Evolutionary conservation across 768 basidiomycete species (phyloP).

Genomic region (Holtermannia corniformis): DNA sequence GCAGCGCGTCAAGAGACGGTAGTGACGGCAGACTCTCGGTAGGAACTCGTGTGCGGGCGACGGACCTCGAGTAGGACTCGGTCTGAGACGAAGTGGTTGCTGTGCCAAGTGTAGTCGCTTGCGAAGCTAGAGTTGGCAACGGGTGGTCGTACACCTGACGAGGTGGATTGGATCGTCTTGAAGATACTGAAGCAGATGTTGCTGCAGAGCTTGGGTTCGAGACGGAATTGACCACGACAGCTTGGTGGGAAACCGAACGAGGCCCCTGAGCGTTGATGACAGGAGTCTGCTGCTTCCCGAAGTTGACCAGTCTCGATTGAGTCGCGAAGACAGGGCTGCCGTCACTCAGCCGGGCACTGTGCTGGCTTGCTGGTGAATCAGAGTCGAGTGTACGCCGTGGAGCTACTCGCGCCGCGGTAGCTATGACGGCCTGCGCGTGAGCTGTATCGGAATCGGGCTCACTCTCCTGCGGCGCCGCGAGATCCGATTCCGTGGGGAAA

Average conservation of each 20-base stretch:
- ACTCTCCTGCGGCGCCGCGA: conserved; percentile 17
- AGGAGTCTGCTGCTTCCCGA: conserved; percentile 12
- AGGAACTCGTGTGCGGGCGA: conserved; percentile 10
- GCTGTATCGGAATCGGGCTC: conserved; percentile 13
- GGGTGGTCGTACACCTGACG: no score
- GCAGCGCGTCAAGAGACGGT: conserved; percentile 15
- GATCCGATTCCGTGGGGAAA: conserved; percentile 31
- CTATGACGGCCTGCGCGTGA: conserved; percentile 17
- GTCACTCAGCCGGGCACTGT: not conserved
- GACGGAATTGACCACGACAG: conserved; percentile 5
- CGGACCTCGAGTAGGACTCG: not conserved
- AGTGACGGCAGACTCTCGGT: conserved; percentile 19
- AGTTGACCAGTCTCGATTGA: conserved; percentile 14
- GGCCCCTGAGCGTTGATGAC: conserved; percentile 4
- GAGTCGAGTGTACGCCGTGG: conserved; percentile 26
- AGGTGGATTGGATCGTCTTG: no score
- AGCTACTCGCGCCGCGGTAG: conserved; percentile 22
- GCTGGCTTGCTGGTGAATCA: conserved; percentile 3
- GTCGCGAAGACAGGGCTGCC: conserved; percentile 13
- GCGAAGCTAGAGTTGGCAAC: no score
- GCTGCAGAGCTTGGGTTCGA: conserved; percentile 3
- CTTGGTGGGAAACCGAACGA: conserved; percentile 5
- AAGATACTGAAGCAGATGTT: no score
- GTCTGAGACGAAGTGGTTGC: not conserved
- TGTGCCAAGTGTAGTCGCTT: no score